Base-by-base conservation (phyloP, 768 basidiomycete genomes). In the Leccinum longicurvipes region DNA sequence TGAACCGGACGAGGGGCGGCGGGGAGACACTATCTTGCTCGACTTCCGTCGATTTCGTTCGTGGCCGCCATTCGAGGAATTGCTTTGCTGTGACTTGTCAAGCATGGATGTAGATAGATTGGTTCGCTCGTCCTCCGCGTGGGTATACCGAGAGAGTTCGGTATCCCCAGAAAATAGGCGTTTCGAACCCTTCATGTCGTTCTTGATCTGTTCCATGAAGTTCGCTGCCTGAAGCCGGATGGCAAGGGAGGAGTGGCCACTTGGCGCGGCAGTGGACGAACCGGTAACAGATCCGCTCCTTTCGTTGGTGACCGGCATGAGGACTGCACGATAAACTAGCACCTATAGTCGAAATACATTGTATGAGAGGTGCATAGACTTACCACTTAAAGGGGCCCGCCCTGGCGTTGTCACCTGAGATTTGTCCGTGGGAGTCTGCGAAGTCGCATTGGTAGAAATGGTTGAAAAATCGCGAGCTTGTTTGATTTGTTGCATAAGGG, bases 181-280 rank as follows among this genome's bases (percentile, higher is more conserved):
- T 68, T 90, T 90, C 50, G 82, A 80, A 4, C 84, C 81, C 50
- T 60, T 65, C 79, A 91, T 83, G 62, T 91, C 89, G 55, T 77
- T 80, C 71, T 87, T 87, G 60, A 94, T 92, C 60, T 91, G 89
- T 24, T 87, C 87, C 89, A 95, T 93, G 46, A 95, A 72, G 24
- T 78, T 83, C 9, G 83, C 88, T 12, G 90, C 93, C 61, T 91
- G 85, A 61, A 83, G 77, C 41, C 91, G 82, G 67, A 90, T 90
- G 9, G 79, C 81, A 21, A 84, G 75, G 8, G 89, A 86, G 0
- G 87, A 85, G 55, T 82, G 82, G 3, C 75, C 63, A 19, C 72
- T 73, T 11, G 68, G 68, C 21, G 68, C 71, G 10, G 69, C 68
- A 8, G 68, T 68, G 12, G 70, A 64, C 15, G 72, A 66, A 1